Conservation (phyloP, 2,329 filamentous ascomycete genomes). For the Metarhizium guizhouense region DNA sequence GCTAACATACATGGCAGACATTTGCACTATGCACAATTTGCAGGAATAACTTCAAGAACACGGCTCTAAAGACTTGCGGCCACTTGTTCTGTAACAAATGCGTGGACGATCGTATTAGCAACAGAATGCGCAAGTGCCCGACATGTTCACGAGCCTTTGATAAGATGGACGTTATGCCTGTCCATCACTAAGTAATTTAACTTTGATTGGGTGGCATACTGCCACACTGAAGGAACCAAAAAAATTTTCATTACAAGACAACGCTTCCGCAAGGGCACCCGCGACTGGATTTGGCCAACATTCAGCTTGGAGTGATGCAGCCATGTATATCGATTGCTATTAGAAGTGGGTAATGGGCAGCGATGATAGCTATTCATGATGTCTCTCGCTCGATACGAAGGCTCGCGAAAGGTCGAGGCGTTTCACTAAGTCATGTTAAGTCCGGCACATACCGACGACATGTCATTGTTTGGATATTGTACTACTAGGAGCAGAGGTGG, state of each 20-base stretch:
- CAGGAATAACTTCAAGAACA: constrained; percentile 88
- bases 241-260: not conserved
- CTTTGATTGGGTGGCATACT: not conserved
- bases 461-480: constrained; percentile 16
- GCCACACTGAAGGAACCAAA: not conserved
- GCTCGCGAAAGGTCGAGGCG: not conserved
- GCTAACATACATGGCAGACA: constrained; percentile 17
- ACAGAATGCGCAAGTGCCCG: constrained; percentile 89
- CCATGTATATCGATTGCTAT: not conserved
- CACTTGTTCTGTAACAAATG: constrained; percentile 91
- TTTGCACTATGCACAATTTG: constrained; percentile 76
- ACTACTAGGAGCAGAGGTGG: constrained; percentile 12
- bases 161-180: constrained; percentile 76
- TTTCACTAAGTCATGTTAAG: not conserved
- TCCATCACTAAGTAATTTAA: constrained; percentile 35
- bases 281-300: not conserved
- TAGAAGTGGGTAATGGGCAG: not conserved
- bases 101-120: constrained; percentile 79
- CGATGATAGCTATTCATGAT: not conserved
- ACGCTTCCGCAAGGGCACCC: not conserved
- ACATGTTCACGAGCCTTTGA: constrained; percentile 91
- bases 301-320: not conserved
- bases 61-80: constrained; percentile 84
- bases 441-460: not conserved
- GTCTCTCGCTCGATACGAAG: not conserved